Base-by-base conservation (phyloP, 78 protist species). In the Bodo saltans region DNA sequence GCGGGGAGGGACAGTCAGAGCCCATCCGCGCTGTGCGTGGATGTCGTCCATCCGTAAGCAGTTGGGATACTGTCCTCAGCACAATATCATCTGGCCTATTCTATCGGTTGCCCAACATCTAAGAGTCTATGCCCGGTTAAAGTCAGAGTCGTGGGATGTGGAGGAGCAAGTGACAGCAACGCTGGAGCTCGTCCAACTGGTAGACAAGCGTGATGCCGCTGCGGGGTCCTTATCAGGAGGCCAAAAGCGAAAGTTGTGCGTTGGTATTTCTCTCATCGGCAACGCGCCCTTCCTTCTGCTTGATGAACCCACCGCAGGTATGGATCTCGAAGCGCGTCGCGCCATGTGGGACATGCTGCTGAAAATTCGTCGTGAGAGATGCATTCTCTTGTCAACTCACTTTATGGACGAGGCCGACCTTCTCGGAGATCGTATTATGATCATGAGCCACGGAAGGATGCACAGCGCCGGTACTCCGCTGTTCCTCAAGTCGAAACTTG, bases 21-120 rank as follows among this genome's bases (percentile, higher is more conserved):
- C n/a, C n/a, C n/a, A n/a, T n/a, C n/a, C n/a, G n/a, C n/a, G n/a
- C n/a, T n/a, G n/a, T n/a, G n/a, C n/a, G n/a, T n/a, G n/a, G n/a
- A n/a, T n/a, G n/a, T n/a, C n/a, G n/a, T n/a, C 75, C 41, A 90
- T 93, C 69, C 80, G 91, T 47, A 33, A 68, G 27, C 23, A 27
- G 25, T 0, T 93, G 28, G 96, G 96, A 27, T 53, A 92, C 25
- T 90, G 93, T 76, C 91, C 93, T 60, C 93, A 90, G 86, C 34
- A 71, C 42, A 87, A 90, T 81, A 33, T 75, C 12, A 69, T 88
- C 40, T 90, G 93, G 93, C 68, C 72, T 27, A 25, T 27, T 32
- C 37, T 91, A 68, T 85, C 93, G 1, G 93, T 86, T 2, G 74
- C 92, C 3, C 94, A 94, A 74, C 95, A 92, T 69, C 82, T 95